phyloP scores from a whole-genome alignment of 352 stramenopile genomes.

The Globisporangium spiculum region DNA sequence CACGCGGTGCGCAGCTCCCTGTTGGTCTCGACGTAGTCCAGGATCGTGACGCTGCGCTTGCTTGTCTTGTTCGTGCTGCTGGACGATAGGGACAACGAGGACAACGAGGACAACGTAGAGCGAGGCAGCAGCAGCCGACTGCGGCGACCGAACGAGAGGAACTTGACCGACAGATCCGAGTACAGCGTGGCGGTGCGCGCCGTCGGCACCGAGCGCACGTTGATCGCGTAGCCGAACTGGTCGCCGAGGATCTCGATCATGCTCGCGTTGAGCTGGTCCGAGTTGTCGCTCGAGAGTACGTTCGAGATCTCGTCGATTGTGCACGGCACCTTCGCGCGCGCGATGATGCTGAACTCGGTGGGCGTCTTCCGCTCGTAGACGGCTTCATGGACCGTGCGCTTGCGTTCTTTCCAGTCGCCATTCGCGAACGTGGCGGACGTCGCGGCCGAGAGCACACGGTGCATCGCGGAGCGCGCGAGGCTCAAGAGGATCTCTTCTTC shows the following conservation, averaged over 20 bases:
- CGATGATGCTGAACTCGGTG: slow-evolving; percentile 17
- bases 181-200: not conserved
- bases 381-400: not conserved
- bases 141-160: slow-evolving; percentile 22
- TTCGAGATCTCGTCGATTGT: slow-evolving; percentile 24
- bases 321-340: slow-evolving; percentile 22
- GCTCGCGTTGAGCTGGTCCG: slow-evolving; percentile 29
- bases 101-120: not conserved
- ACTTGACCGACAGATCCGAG: slow-evolving; percentile 27
- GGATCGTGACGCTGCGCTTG: slow-evolving; percentile 18
- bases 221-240: slow-evolving; percentile 27
- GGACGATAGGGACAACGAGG: not conserved
- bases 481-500: slow-evolving; percentile 14
- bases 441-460: slow-evolving; percentile 13
- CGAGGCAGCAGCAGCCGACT: slow-evolving; percentile 11
- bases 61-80: not conserved
- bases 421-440: slow-evolving; percentile 4
- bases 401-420: slow-evolving; percentile 13
- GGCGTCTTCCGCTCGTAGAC: slow-evolving; percentile 14
- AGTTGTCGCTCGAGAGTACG: slow-evolving; percentile 22
- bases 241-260: slow-evolving; percentile 27
- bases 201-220: slow-evolving; percentile 20
- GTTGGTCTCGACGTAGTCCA: slow-evolving; percentile 26
- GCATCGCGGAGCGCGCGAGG: slow-evolving; percentile 14
- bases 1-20: slow-evolving; percentile 12